These are phyloP conservation scores for Zancudomyces culisetae DNA, from an alignment of 371 early-diverging fungal species.

Conservation along the genomic window DNA sequence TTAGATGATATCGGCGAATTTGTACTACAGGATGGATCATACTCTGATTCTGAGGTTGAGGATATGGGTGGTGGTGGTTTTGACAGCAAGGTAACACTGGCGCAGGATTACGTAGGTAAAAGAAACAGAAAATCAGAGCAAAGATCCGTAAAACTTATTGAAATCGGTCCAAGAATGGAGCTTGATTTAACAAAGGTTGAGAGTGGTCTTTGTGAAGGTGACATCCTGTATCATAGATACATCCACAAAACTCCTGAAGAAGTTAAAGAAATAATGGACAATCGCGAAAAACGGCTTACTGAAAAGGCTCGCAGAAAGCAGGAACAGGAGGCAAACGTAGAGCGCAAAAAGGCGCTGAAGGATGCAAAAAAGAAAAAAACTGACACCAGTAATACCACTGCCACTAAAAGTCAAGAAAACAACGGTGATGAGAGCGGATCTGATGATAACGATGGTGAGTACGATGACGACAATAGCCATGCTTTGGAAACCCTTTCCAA, in stretches of 20 bases:
- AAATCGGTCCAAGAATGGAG: constrained; percentile 85
- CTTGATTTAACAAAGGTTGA: constrained; percentile 77
- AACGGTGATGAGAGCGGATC: background rate
- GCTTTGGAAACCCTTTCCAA: too few species aligned
- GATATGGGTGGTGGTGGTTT: too few species aligned
- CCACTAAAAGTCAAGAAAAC: too few species aligned
- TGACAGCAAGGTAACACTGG: constrained; percentile 54
- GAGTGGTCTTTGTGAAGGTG: constrained; percentile 78
- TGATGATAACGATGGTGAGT: background rate
- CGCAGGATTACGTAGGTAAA: constrained; percentile 58
- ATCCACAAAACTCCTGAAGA: constrained; percentile 54
- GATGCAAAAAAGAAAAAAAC: constrained; percentile 3
- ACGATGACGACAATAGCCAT: too few species aligned
- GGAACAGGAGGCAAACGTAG: constrained; percentile 66
- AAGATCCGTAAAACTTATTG: constrained; percentile 65
- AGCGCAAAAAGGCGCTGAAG: constrained; percentile 38
- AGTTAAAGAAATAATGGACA: constrained; percentile 33
- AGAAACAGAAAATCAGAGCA: constrained; percentile 56
- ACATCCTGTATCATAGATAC: constrained; percentile 61
- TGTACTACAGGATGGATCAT: constrained; percentile 63
- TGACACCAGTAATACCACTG: too few species aligned
- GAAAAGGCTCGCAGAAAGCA: constrained; percentile 46
- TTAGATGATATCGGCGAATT: constrained; percentile 82
- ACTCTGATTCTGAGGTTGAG: constrained; percentile 83
- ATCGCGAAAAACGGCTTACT: constrained; percentile 31